phyloP scores from a whole-genome alignment of 2,329 filamentous ascomycete genomes.

The Ophiocordyceps sinensis region DNA sequence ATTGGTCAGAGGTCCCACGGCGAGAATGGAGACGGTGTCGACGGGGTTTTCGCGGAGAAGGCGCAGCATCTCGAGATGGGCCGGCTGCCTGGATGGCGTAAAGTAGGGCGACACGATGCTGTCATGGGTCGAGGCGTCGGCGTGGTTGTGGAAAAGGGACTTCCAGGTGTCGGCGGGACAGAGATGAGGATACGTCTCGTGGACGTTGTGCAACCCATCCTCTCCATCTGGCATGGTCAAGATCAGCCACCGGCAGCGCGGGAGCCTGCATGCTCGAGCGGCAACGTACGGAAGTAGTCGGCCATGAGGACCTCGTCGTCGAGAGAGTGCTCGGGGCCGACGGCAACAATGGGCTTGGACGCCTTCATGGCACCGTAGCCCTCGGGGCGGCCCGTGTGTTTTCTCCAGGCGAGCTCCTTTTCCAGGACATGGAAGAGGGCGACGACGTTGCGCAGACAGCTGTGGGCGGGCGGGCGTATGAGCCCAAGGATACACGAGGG shows the following conservation, averaged over 20 bases:
- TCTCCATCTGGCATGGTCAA: constrained; percentile 42
- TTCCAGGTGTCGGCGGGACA: constrained; percentile 63
- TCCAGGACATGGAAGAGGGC: constrained; percentile 86
- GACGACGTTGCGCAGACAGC: constrained; percentile 77
- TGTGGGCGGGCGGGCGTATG: constrained; percentile 24
- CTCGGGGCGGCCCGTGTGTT: constrained; percentile 46
- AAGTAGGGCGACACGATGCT: constrained; percentile 47
- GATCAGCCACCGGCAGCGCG: constrained; percentile 1
- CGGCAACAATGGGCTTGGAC: constrained; percentile 68
- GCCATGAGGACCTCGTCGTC: constrained; percentile 69
- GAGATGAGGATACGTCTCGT: constrained; percentile 59
- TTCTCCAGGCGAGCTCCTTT: constrained; percentile 75
- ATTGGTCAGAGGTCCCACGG: constrained; percentile 87
- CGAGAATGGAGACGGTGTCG: constrained; percentile 79
- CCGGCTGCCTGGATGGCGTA: constrained; percentile 55
- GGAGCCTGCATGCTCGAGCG: background rate
- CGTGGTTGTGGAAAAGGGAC: constrained; percentile 38
- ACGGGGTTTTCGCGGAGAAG: constrained; percentile 68
- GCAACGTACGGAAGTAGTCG: constrained; percentile 69
- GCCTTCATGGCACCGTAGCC: constrained; percentile 61
- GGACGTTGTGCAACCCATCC: constrained; percentile 66
- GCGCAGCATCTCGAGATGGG: constrained; percentile 81
- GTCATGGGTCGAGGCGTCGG: constrained; percentile 19
- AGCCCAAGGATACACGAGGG: background rate
- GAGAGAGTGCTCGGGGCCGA: constrained; percentile 75